Evolutionary conservation across 306 rosid species (phyloP), one percentile per base, ranked within the genome.

Genomic region (Calophaca sinica): DNA sequence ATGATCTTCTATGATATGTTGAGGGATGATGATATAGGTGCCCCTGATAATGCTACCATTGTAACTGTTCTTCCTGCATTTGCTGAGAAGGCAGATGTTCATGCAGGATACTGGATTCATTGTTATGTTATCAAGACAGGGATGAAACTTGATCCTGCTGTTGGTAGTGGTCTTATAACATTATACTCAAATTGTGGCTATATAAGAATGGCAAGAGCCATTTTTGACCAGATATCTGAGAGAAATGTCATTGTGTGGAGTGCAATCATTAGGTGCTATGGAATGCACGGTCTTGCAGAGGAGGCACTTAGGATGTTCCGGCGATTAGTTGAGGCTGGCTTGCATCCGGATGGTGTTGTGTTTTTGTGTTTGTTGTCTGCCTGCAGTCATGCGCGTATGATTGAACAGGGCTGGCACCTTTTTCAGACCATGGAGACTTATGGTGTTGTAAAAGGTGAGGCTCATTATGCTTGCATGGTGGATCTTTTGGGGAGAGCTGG

Each of bases 401-500:
- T 88, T 32, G 67, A 63, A 14, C 79, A 90, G 79, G 96, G 96
- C 9, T 76, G 79, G 88, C 66, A 84, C 35, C 41, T 90, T 33
- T 93, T 88, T 38, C 62, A 76, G 29, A 76, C 63, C 10, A 90
- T 93, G 91, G 93, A 85, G 73, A 78, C 78, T 44, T 82, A 83
- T 55, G 87, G 91, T 36, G 87, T 87, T 35, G 84, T 32, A 51
- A 93, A 85, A 80, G 62, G 54, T 0, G 85, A 88, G 72, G 86
- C 85, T 28, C 98, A 93, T 62, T 90, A 93, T 61, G 94, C 93
- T 46, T 87, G 94, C 73, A 83, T 91, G 62, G 98, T 93, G 36
- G 98, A 93, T 80, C 89, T 93, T 29, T 73, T 84, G 62, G 98
- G 92, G 33, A 89, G 98, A 81, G 90, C 96, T 3, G 96, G 96